Base-by-base conservation (phyloP, 345 rosid species). In the Atalantia buxifolia region DNA sequence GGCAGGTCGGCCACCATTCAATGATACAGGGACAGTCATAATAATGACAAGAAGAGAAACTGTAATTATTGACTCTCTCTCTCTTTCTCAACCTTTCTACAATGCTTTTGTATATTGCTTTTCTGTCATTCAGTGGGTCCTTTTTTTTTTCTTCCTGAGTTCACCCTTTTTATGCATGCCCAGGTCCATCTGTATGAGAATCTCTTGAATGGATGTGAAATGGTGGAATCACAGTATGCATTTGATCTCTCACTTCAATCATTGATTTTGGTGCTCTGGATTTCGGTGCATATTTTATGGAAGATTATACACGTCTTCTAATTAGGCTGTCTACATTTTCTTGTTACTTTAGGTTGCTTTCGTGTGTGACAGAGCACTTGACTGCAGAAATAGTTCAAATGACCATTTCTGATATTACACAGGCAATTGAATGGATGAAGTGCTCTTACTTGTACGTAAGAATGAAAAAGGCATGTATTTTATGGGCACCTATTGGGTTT, bases 1-100 rank as follows among this genome's bases (percentile, higher is more conserved):
- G 87, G 99, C 99, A 78, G 99, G 99, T 59, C 87, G 98, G 80
- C 99, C 99, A 71, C 99, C 99, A 73, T 96, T 94, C 91, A 97
- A 94, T 79, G 97, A 92, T 82, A 90, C 97, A 65, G 99, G 99
- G 80, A 83, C 85, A 84, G 98, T 94, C 77, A 66, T 96, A 83
- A 93, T 95, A 78, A 96, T 96, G 99, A 96, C 98, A 38, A 91
- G 98, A 91, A 89, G 90, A 85, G 97, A 92, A 85, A 94, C 99
- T 69, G 99, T 96, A 85, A 85, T 66, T 13, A 71, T 64, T 62
- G 8, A 76, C 59, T 71, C 79, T 53, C 21, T 53, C 6, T 53
- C 59, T 72, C 83, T 69, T 69, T 65, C 56, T 64, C 61, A 62
- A 53, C 31, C 38, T 74, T 76, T 42, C 76, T 61, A 67, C 77